Evolutionary conservation across 257 asterid species (phyloP).

Genomic region (Forsythia suspensa): DNA sequence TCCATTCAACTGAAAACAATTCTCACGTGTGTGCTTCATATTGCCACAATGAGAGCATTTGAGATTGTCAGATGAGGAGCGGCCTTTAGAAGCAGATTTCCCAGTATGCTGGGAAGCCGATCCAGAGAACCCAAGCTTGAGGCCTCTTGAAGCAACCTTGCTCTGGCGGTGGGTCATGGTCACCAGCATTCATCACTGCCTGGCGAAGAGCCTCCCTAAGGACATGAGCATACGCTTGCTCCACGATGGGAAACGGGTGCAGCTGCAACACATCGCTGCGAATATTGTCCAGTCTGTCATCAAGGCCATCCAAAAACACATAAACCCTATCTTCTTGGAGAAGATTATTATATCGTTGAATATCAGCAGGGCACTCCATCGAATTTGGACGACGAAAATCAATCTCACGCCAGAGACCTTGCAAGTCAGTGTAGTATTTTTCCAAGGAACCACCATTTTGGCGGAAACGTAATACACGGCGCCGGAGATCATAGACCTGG

Average conservation of each 20-base stretch:
- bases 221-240: not conserved
- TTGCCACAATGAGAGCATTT: not conserved
- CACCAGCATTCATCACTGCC: not conserved
- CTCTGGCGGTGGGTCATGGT: too few species aligned
- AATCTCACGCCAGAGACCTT: not conserved
- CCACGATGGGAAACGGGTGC: not conserved
- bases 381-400: conserved; percentile 3
- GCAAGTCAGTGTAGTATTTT: not conserved
- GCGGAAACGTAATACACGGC: too few species aligned
- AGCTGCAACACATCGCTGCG: not conserved
- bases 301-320: not conserved
- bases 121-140: not conserved
- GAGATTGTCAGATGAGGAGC: too few species aligned
- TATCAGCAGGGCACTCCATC: not conserved
- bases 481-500: too few species aligned
- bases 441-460: too few species aligned
- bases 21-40: not conserved
- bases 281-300: not conserved
- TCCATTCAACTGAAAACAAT: not conserved
- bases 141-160: too few species aligned
- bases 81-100: too few species aligned
- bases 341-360: not conserved
- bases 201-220: not conserved
- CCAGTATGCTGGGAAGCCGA: too few species aligned
- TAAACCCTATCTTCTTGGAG: conserved; percentile 1